Evolutionary conservation across 371 early-diverging fungal species (phyloP).

Genomic region (Mycotypha africana): DNA sequence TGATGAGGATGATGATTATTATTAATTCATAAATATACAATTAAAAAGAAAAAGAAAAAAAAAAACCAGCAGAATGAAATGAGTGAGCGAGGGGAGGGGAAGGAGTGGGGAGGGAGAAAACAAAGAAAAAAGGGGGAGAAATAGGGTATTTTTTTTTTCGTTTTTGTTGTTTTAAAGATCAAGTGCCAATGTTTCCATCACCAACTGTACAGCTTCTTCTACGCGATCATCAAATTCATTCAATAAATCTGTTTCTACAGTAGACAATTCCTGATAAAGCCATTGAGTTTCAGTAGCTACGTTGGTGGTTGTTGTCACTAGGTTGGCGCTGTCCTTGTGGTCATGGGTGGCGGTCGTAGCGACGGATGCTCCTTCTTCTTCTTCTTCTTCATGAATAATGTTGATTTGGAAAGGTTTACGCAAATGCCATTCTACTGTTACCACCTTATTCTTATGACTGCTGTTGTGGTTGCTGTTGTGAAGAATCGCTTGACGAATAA

Average conservation of each 20-base stretch:
- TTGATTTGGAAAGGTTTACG: slow-evolving; percentile 25
- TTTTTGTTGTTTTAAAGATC: slow-evolving; percentile 6
- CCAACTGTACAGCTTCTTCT: slow-evolving; percentile 12
- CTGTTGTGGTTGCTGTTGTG: neutral
- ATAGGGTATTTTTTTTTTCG: too few species aligned
- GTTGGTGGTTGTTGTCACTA: slow-evolving; percentile 1
- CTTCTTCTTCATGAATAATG: slow-evolving; percentile 12
- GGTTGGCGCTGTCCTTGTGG: neutral
- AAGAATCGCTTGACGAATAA: slow-evolving; percentile 20
- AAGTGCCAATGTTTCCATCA: slow-evolving; percentile 14
- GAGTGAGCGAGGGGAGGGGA: neutral
- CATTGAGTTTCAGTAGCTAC: slow-evolving; percentile 10
- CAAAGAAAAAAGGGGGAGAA: too few species aligned
- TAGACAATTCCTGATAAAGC: slow-evolving; percentile 11
- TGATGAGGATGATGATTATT: too few species aligned
- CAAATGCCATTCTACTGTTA: slow-evolving; percentile 25
- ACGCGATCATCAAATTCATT: slow-evolving; percentile 19
- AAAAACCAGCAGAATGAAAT: neutral
- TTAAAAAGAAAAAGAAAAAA: neutral
- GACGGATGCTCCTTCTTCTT: neutral
- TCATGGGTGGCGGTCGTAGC: too few species aligned
- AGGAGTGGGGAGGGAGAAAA: too few species aligned
- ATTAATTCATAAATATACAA: too few species aligned
- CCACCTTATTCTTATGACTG: neutral
- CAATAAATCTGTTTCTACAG: slow-evolving; percentile 10